Evolutionary conservation across 176 grass and related monocot genomes (phyloP).

Genomic region (barley (Hordeum vulgare)): MorexV3_pseudomolecules_assembly NC_058519.1:34157473-34157972

Average conservation of each 20-base stretch:
- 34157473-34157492: too few species aligned
- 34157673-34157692: background rate
- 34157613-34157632: too few species aligned
- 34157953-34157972: conserved; percentile 74
- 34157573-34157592: too few species aligned
- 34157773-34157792: background rate
- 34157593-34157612: too few species aligned
- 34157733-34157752: conserved; percentile 38
- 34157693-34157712: conserved; percentile 14
- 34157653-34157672: too few species aligned
- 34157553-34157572: too few species aligned
- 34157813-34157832: background rate
- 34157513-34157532: too few species aligned
- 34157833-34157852: background rate
- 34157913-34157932: conserved; percentile 46
- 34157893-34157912: background rate
- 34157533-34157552: too few species aligned
- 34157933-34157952: conserved; percentile 89
- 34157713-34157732: conserved; percentile 60
- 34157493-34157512: too few species aligned
- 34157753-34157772: background rate
- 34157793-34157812: background rate
- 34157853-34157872: background rate
- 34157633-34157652: too few species aligned
- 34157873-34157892: background rate